These are phyloP conservation scores for Colletotrichum lindemuthianum DNA, from an alignment of 2,329 filamentous ascomycete genomes.

Conservation along the genomic window DNA sequence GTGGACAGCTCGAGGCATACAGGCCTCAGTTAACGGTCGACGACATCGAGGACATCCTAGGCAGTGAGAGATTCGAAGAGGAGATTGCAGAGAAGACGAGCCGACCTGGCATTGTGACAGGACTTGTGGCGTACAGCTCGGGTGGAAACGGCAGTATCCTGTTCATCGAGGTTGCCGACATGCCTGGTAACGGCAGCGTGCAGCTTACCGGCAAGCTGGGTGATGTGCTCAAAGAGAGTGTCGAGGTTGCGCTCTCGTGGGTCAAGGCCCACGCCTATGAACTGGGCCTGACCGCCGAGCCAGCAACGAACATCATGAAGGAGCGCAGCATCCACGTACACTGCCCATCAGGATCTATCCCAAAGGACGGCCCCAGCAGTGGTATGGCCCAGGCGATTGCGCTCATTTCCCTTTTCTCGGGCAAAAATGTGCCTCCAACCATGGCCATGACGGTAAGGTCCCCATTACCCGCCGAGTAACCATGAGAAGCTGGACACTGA, in stretches of 20 bases:
- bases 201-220: conserved; percentile 97
- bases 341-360: conserved; percentile 92
- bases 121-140: conserved; percentile 91
- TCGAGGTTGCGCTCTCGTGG: conserved; percentile 96
- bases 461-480: neutral
- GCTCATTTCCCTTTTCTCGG: conserved; percentile 88
- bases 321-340: conserved; percentile 94
- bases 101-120: conserved; percentile 92
- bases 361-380: conserved; percentile 89
- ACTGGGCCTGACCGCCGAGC: conserved; percentile 82
- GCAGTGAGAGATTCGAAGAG: conserved; percentile 93
- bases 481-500: conserved; percentile 20
- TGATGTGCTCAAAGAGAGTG: conserved; percentile 95
- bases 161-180: conserved; percentile 98
- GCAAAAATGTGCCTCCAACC: conserved; percentile 85
- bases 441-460: conserved; percentile 89
- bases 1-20: conserved; percentile 74
- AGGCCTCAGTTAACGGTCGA: conserved; percentile 76
- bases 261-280: conserved; percentile 96
- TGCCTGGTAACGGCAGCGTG: conserved; percentile 91
- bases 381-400: conserved; percentile 95
- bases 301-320: conserved; percentile 94
- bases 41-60: conserved; percentile 90
- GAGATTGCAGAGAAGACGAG: conserved; percentile 89
- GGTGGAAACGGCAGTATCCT: conserved; percentile 95